phyloP scores from a whole-genome alignment of 129 eudicot species.

The Flaveria trinervia region DNA sequence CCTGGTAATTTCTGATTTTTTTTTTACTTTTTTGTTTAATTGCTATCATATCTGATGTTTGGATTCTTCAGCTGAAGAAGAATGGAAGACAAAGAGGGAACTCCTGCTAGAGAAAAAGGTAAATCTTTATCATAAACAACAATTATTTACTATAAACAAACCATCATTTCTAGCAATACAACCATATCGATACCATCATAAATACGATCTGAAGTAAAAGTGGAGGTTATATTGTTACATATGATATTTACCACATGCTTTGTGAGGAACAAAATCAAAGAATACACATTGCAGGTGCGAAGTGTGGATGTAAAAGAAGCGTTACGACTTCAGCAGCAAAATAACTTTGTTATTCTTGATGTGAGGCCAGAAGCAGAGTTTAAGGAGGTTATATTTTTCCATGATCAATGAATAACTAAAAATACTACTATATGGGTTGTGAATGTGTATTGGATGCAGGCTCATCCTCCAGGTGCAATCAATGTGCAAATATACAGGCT shows the following conservation, averaged over 20 bases:
- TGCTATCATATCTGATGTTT: background rate
- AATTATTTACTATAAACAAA: background rate
- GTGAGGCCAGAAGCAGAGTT: constrained; percentile 98
- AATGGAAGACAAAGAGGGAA: constrained; percentile 78
- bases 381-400: constrained; percentile 66
- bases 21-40: background rate
- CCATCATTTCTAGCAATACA: background rate
- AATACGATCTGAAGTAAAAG: background rate
- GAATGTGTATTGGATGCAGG: constrained; percentile 42
- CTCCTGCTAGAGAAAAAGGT: constrained; percentile 83
- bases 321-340: constrained; percentile 75
- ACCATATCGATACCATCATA: background rate
- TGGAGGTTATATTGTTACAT: background rate
- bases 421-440: background rate
- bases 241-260: background rate
- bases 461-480: constrained; percentile 87
- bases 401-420: constrained; percentile 4
- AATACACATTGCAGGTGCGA: constrained; percentile 62
- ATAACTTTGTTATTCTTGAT: constrained; percentile 91
- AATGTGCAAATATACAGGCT: constrained; percentile 95
- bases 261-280: background rate
- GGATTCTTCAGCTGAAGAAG: constrained; percentile 75
- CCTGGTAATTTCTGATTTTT: constrained; percentile 61
- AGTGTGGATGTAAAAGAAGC: constrained; percentile 97
- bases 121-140: constrained; percentile 3